Evolutionary conservation across 108 stramenopile species (phyloP).

Genomic region (Thalassiosira profunda): DNA sequence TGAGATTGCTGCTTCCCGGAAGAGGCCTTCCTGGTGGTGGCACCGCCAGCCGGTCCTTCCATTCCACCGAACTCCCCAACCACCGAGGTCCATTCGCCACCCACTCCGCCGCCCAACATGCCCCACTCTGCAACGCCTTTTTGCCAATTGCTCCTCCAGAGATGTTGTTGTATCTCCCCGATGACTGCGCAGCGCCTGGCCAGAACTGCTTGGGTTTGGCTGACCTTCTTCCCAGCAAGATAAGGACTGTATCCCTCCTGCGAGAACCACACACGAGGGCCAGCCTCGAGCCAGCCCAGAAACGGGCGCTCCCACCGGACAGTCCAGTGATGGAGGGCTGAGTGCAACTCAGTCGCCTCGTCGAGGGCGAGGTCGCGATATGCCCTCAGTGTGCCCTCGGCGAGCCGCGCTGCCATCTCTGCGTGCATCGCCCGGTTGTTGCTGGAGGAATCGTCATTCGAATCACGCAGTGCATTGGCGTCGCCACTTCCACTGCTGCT

Average conservation of each 20-base stretch:
- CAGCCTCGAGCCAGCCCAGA: slow-evolving; percentile 81
- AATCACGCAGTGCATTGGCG: neutral
- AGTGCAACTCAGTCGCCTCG: slow-evolving; percentile 81
- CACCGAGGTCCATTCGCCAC: slow-evolving; percentile 80
- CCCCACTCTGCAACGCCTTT: slow-evolving; percentile 88
- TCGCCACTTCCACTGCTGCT: neutral
- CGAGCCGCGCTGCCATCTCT: slow-evolving; percentile 82
- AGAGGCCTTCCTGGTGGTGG: neutral
- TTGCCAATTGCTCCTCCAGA: slow-evolving; percentile 79
- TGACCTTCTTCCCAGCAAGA: slow-evolving; percentile 72
- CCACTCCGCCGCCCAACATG: slow-evolving; percentile 69
- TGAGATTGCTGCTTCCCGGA: neutral
- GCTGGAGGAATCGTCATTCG: neutral
- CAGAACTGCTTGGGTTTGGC: slow-evolving; percentile 87
- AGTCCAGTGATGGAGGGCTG: slow-evolving; percentile 77
- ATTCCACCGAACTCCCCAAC: slow-evolving; percentile 67
- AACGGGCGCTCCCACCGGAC: slow-evolving; percentile 80
- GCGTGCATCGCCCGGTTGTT: slow-evolving; percentile 21
- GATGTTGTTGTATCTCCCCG: slow-evolving; percentile 86
- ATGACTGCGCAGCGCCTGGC: slow-evolving; percentile 78
- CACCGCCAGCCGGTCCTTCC: slow-evolving; percentile 1
- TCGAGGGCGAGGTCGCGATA: slow-evolving; percentile 84
- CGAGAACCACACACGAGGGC: slow-evolving; percentile 72
- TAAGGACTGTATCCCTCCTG: slow-evolving; percentile 68
- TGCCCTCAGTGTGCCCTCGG: slow-evolving; percentile 84